Conservation (phyloP, 208 protist species). For the Wallacemonas sp. region DNA sequence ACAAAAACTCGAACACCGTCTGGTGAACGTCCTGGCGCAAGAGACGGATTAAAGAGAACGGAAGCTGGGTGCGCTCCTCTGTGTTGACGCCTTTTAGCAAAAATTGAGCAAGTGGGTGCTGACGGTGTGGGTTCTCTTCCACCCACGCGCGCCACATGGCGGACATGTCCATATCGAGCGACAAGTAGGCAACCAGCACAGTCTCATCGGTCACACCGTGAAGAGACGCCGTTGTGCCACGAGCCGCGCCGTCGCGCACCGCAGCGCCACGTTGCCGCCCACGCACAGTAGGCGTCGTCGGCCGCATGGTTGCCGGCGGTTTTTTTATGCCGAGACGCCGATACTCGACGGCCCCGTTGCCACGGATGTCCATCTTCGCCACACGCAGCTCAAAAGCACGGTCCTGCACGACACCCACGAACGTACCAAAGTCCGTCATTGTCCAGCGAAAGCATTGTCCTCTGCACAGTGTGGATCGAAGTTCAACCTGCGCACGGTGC, state of each 20-base stretch:
- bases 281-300: no score
- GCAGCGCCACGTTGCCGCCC: no score
- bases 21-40: constrained; percentile 76
- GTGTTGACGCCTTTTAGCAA: constrained; percentile 13
- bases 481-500: constrained; percentile 26
- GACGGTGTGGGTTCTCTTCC: constrained; percentile 32
- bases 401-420: constrained; percentile 44
- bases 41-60: constrained; percentile 10
- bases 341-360: not conserved
- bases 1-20: constrained; percentile 73
- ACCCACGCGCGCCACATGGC: constrained; percentile 61
- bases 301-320: not conserved
- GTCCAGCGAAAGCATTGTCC: constrained; percentile 84
- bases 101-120: constrained; percentile 58
- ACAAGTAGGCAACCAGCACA: constrained; percentile 53
- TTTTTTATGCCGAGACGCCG: not conserved
- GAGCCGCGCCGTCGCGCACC: no score
- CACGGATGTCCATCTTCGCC: not conserved
- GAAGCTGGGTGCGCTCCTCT: no score
- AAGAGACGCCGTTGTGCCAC: no score
- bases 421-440: constrained; percentile 40
- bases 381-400: constrained; percentile 54
- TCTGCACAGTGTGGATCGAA: constrained; percentile 60
- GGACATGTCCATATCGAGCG: constrained; percentile 64
- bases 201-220: constrained; percentile 33